These are phyloP conservation scores for Arabidopsis lyrata DNA, from an alignment of 441 rosid species.

Conservation along the genomic window DNA sequence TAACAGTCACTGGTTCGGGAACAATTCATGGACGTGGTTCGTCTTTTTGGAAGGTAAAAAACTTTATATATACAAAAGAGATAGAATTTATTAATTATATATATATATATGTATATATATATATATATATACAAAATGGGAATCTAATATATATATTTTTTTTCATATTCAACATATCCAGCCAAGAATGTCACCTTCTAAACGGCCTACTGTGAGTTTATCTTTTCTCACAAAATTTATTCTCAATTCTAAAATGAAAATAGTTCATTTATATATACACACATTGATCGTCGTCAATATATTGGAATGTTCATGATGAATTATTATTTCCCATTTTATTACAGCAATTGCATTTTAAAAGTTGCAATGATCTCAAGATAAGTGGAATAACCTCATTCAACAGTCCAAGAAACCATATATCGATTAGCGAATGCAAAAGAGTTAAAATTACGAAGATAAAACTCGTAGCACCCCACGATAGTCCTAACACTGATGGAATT, in stretches of 20 bases:
- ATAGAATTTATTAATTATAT: not conserved
- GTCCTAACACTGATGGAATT: constrained; percentile 59
- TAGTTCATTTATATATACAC: not conserved
- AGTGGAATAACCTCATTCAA: constrained; percentile 35
- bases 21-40: constrained; percentile 51
- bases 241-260: not conserved
- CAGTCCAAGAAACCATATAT: constrained; percentile 44
- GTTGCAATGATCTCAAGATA: constrained; percentile 36
- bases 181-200: not conserved
- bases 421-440: constrained; percentile 7
- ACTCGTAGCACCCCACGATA: constrained; percentile 47
- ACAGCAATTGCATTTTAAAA: constrained; percentile 38
- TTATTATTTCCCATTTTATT: not conserved
- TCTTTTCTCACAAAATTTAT: not conserved
- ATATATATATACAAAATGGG: not conserved
- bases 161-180: not conserved
- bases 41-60: constrained; percentile 45
- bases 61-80: not conserved
- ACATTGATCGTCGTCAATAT: not conserved
- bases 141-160: not conserved
- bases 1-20: constrained; percentile 46
- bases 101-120: no score
- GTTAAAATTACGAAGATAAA: constrained; percentile 34
- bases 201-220: constrained; percentile 41
- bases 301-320: not conserved